Evolutionary conservation across 495 filamentous ascomycete species (phyloP).

Genomic region (Stereocaulon alpinum): DNA sequence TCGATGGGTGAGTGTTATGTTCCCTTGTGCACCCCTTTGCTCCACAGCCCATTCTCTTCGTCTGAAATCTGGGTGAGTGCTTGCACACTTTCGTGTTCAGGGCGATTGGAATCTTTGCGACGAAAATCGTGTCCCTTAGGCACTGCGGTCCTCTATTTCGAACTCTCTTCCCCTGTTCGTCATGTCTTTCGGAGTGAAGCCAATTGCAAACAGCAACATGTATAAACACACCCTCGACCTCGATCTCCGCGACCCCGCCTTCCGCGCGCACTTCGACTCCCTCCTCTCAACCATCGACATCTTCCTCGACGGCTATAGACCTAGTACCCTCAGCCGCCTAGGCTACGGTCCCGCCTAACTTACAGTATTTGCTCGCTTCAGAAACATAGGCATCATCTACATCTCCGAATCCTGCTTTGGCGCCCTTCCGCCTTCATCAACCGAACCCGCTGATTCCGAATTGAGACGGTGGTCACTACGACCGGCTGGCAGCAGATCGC

Average conservation of each 20-base stretch:
- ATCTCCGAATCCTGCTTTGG: slow-evolving; percentile 69
- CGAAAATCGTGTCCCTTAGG: no score
- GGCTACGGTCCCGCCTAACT: slow-evolving; percentile 50
- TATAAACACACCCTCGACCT: slow-evolving; percentile 52
- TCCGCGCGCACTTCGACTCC: slow-evolving; percentile 45
- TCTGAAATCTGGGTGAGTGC: no score
- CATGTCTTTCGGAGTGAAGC: no score
- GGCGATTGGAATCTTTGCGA: no score
- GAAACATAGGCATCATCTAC: slow-evolving; percentile 56
- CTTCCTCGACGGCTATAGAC: slow-evolving; percentile 58
- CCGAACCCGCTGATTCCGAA: neutral
- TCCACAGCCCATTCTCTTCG: no score
- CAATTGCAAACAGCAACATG: slow-evolving; percentile 37
- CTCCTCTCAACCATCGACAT: slow-evolving; percentile 51
- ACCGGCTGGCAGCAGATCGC: slow-evolving; percentile 48
- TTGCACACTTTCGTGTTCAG: no score
- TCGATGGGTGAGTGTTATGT: slow-evolving; percentile 24
- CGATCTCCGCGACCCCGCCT: slow-evolving; percentile 46
- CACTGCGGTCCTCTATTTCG: no score
- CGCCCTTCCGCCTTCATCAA: neutral
- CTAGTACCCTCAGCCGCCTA: slow-evolving; percentile 53
- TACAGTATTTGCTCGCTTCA: slow-evolving; percentile 37
- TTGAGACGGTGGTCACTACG: slow-evolving; percentile 34
- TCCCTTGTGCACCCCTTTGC: no score
- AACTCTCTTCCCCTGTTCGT: no score